Evolutionary conservation across 106 monocot genomes (phyloP).

Genomic region (Apostasia ramifera): DNA sequence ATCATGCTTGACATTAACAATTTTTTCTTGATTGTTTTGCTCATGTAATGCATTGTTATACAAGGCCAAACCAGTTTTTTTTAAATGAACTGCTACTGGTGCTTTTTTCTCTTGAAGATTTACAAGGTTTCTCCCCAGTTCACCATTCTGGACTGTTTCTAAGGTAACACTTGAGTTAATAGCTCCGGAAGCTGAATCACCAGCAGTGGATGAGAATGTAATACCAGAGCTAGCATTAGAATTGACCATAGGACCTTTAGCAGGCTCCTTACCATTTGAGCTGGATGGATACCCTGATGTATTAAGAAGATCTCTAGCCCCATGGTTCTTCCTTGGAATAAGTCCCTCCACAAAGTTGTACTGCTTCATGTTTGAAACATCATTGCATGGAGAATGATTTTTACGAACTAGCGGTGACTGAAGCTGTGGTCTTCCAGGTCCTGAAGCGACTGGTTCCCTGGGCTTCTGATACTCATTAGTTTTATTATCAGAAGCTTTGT

Average conservation of each 20-base stretch:
- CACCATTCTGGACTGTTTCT: slow-evolving; percentile 11
- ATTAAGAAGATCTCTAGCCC: slow-evolving; percentile 23
- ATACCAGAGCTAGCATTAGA: slow-evolving; percentile 9
- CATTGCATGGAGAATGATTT: slow-evolving; percentile 74
- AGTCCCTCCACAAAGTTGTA: slow-evolving; percentile 44
- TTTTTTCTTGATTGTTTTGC: slow-evolving; percentile 18
- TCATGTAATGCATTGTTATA: slow-evolving; percentile 12
- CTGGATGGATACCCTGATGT: slow-evolving; percentile 27
- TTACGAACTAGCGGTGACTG: slow-evolving; percentile 69
- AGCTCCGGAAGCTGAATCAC: slow-evolving; percentile 6
- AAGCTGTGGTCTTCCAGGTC: slow-evolving; percentile 63
- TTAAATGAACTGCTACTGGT: slow-evolving; percentile 18
- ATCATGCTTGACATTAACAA: slow-evolving; percentile 24
- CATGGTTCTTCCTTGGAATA: slow-evolving; percentile 51
- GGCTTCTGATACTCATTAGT: slow-evolving; percentile 49
- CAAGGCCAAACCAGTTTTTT: slow-evolving; percentile 10
- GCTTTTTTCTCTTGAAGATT: slow-evolving; percentile 17
- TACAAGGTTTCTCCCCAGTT: slow-evolving; percentile 4
- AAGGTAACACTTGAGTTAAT: slow-evolving; percentile 20
- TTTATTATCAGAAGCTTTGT: slow-evolving; percentile 31
- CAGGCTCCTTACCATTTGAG: slow-evolving; percentile 20
- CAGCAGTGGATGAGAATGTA: slow-evolving; percentile 8
- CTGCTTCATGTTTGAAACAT: slow-evolving; percentile 40
- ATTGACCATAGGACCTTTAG: slow-evolving; percentile 21
- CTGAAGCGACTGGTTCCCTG: slow-evolving; percentile 52